Evolutionary conservation across 2,329 filamentous ascomycete species (phyloP).

Genomic region (Botryotinia globosa): DNA sequence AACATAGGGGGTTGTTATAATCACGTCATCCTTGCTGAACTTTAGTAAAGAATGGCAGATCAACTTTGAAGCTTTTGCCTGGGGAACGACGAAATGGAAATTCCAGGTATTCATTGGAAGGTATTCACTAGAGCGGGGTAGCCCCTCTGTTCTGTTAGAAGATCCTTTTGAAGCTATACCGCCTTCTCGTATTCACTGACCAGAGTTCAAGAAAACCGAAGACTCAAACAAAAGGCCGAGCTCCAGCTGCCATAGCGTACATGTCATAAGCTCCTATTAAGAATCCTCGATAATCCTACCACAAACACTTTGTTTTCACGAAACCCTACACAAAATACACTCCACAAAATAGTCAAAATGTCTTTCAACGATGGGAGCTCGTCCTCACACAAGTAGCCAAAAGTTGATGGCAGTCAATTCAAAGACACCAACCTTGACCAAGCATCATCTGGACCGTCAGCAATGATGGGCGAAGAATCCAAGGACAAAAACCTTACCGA

Average conservation of each 20-base stretch:
- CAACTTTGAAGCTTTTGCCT: background rate
- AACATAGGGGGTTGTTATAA: fast-evolving
- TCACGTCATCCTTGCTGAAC: background rate
- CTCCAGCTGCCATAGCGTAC: background rate
- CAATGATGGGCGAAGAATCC: background rate
- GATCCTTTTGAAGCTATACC: background rate
- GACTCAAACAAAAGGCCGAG: background rate
- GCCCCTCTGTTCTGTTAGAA: background rate
- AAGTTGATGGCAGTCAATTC: background rate
- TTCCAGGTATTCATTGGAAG: background rate
- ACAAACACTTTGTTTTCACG: background rate
- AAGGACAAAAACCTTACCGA: background rate
- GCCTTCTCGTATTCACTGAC: background rate
- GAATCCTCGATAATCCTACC: background rate
- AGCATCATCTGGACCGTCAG: background rate
- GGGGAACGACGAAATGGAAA: background rate
- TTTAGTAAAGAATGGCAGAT: background rate
- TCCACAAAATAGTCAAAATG: background rate
- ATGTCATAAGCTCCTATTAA: background rate
- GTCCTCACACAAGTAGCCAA: background rate
- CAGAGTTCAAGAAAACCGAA: background rate
- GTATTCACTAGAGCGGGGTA: background rate
- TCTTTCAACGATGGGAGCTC: background rate
- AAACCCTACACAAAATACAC: background rate
- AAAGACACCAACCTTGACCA: background rate